Conservation (phyloP, 352 stramenopile species). For the Globisporangium ultimum region DNA sequence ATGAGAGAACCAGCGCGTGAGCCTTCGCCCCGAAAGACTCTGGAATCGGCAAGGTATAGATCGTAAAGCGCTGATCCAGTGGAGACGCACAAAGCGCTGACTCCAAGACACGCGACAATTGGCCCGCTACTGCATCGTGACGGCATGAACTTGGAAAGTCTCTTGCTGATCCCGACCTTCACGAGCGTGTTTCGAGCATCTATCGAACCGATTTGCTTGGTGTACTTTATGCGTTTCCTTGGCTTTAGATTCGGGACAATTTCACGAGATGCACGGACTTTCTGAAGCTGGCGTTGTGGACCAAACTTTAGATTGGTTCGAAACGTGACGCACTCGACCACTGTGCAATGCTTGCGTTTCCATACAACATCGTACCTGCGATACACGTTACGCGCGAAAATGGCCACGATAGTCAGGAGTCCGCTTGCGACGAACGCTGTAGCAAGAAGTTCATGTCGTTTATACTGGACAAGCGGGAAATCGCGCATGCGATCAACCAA, state of each 20-base stretch:
- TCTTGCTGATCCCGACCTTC: not conserved
- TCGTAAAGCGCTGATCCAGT: not conserved
- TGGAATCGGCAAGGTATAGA: not conserved
- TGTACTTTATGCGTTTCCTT: slow-evolving; percentile 10
- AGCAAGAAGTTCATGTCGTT: slow-evolving; percentile 5
- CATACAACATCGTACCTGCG: slow-evolving; percentile 5
- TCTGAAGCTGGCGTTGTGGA: not conserved
- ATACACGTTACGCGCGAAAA: slow-evolving; percentile 14
- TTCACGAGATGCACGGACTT: not conserved
- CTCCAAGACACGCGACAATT: not conserved
- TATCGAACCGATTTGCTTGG: slow-evolving; percentile 1
- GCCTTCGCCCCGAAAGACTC: not conserved
- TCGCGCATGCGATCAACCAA: slow-evolving; percentile 5
- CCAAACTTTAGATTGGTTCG: slow-evolving; percentile 9
- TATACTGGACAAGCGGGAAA: not conserved
- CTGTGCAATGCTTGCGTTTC: not conserved
- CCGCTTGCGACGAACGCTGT: slow-evolving; percentile 9
- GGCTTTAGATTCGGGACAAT: too few species aligned
- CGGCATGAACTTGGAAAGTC: not conserved
- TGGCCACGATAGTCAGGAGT: slow-evolving; percentile 11
- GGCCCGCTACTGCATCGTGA: too few species aligned
- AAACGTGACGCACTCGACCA: slow-evolving; percentile 13
- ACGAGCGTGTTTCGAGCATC: slow-evolving; percentile 8
- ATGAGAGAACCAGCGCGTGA: not conserved
- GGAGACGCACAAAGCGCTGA: not conserved